phyloP scores from a whole-genome alignment of 2,329 filamentous ascomycete species.

The Alternaria sp. region DNA sequence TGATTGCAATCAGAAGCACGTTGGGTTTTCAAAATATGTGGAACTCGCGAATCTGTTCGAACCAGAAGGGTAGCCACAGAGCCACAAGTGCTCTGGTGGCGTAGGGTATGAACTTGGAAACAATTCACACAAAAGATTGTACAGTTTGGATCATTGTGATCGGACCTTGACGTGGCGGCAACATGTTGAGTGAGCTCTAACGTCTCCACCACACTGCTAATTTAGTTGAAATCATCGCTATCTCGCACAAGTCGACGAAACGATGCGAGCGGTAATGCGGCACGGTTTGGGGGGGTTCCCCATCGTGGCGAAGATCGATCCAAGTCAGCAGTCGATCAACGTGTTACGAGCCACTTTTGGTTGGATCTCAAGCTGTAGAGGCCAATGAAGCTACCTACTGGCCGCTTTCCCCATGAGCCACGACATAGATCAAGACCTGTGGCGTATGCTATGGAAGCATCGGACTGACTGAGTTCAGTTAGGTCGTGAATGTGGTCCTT shows the following conservation, averaged over 20 bases:
- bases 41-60: neutral
- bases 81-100: neutral
- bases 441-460: neutral
- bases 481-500: neutral
- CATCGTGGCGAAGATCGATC: constrained; percentile 7
- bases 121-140: neutral
- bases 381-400: neutral
- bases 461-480: neutral
- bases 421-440: neutral
- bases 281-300: constrained; percentile 1
- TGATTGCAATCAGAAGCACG: neutral
- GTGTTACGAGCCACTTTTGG: neutral
- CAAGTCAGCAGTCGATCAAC: neutral
- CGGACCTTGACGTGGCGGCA: neutral
- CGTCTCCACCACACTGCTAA: neutral
- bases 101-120: neutral
- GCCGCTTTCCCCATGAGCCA: neutral
- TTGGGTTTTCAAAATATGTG: neutral
- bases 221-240: neutral
- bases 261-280: constrained; percentile 8
- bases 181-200: neutral
- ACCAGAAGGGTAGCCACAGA: neutral
- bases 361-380: neutral
- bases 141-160: neutral
- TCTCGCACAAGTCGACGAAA: neutral